Evolutionary conservation across 345 rosid genomes (phyloP).

Genomic region (Angophora floribunda): DNA sequence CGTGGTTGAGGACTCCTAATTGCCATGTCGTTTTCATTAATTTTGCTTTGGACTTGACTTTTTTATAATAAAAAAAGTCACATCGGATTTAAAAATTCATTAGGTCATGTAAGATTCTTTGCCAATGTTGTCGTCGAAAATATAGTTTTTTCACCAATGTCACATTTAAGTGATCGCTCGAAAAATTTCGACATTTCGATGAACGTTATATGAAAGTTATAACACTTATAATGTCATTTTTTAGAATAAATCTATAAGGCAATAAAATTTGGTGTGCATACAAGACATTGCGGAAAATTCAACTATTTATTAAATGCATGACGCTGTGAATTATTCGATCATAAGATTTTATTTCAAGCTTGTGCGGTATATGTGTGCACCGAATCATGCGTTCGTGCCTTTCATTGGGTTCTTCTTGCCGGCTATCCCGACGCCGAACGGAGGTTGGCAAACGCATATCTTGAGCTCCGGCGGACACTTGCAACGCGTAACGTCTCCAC

Average conservation of each 20-base stretch:
- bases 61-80: not conserved
- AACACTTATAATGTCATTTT: fast-evolving
- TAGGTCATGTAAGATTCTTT: not conserved
- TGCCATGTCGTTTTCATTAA: not conserved
- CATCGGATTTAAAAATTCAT: not conserved
- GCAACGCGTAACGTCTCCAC: not conserved
- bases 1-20: not conserved
- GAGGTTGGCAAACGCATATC: too few species aligned
- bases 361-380: too few species aligned
- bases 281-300: not conserved
- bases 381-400: too few species aligned
- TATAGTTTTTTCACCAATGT: not conserved
- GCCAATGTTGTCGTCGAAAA: not conserved
- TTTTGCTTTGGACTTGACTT: not conserved
- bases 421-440: too few species aligned
- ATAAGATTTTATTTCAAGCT: too few species aligned
- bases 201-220: fast-evolving
- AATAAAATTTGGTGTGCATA: not conserved
- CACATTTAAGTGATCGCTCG: not conserved
- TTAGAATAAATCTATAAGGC: fast-evolving
- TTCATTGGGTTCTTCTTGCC: too few species aligned
- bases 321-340: not conserved
- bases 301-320: not conserved
- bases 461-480: too few species aligned
- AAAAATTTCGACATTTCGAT: fast-evolving